phyloP scores from a whole-genome alignment of 2,329 filamentous ascomycete genomes.

The Xylaria sp. region DNA sequence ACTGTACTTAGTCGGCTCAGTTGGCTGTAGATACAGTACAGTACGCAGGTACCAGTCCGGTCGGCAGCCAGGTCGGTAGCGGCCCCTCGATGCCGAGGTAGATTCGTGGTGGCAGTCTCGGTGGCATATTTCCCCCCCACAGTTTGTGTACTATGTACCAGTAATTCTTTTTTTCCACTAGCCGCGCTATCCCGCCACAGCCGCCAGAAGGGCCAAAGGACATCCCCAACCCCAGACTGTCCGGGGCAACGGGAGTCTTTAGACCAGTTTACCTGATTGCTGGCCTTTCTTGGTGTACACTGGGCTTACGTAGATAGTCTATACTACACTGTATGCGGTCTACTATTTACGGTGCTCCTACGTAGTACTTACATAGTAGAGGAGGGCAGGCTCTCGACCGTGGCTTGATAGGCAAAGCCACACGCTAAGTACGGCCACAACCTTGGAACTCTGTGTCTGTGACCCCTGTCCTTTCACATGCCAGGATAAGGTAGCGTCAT shows the following conservation, averaged over 20 bases:
- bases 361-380: too few relatives aligned
- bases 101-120: slow-evolving; percentile 17
- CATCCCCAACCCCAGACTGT: slow-evolving; percentile 1
- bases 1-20: too few relatives aligned
- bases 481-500: too few relatives aligned
- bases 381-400: too few relatives aligned
- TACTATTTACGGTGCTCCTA: too few relatives aligned
- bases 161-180: too few relatives aligned
- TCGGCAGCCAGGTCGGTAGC: slow-evolving; percentile 18
- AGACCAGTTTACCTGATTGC: background rate
- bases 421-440: background rate
- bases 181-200: slow-evolving; percentile 23
- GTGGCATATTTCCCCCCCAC: background rate
- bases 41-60: too few relatives aligned
- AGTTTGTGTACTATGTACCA: too few relatives aligned
- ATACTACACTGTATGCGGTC: too few relatives aligned
- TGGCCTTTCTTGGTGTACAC: too few relatives aligned
- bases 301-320: too few relatives aligned
- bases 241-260: slow-evolving; percentile 21
- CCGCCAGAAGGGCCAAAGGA: slow-evolving; percentile 16
- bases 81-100: slow-evolving; percentile 37
- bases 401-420: slow-evolving; percentile 12
- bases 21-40: too few relatives aligned
- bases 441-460: background rate
- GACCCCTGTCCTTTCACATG: slow-evolving; percentile 19